A percentile compares a stretch with the other conserved stretches of the same genome.
phyloP scores from a whole-genome alignment of 768 basidiomycete genomes.

The Suillus tomentosus region DNA sequence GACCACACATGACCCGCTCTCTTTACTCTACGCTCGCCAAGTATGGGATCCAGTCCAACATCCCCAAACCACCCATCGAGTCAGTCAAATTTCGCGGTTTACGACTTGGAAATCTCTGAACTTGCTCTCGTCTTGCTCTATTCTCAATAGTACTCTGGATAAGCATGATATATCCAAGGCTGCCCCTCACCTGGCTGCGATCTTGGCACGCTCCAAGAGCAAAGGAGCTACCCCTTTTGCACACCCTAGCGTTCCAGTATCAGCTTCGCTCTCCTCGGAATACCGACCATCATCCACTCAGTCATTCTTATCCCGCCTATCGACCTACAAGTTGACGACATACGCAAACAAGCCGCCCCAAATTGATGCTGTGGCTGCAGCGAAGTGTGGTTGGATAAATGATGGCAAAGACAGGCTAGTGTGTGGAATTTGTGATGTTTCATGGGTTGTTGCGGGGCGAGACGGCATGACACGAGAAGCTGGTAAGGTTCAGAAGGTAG shows the following conservation, averaged over 20 bases:
- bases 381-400: conserved; percentile 83
- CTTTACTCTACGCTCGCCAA: conserved; percentile 80
- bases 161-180: conserved; percentile 47
- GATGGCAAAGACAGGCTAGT: conserved; percentile 79
- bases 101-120: conserved; percentile 6
- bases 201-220: conserved; percentile 51
- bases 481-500: conserved; percentile 52
- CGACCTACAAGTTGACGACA: conserved; percentile 77
- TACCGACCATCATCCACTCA: conserved; percentile 79
- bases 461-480: conserved; percentile 77
- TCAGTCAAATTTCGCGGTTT: conserved; percentile 23
- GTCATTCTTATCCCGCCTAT: conserved; percentile 72
- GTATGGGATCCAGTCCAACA: conserved; percentile 66
- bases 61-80: conserved; percentile 35
- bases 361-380: conserved; percentile 78
- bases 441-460: conserved; percentile 72
- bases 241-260: conserved; percentile 31
- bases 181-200: conserved; percentile 71
- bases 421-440: conserved; percentile 68
- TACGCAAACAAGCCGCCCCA: conserved; percentile 76
- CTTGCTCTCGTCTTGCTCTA: conserved; percentile 10
- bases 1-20: conserved; percentile 56
- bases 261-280: conserved; percentile 45
- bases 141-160: conserved; percentile 15
- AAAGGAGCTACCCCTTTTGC: conserved; percentile 52